These are phyloP conservation scores for Taphrina sp. DNA, from an alignment of 1,139 yeast genomes.

Conservation along the genomic window DNA sequence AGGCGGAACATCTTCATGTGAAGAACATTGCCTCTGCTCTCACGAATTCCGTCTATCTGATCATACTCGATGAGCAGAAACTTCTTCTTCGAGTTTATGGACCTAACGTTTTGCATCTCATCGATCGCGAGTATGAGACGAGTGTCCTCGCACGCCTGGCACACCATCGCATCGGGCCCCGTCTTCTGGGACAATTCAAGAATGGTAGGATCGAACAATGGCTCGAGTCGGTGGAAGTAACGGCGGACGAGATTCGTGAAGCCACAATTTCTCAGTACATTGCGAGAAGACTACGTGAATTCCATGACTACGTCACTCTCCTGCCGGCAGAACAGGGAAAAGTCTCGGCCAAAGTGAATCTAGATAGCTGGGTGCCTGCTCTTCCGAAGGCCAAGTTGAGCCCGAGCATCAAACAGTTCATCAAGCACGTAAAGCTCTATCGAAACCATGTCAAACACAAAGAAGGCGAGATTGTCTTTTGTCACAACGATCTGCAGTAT, in stretches of 20 bases:
- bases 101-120: constrained; percentile 79
- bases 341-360: constrained; percentile 62
- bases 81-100: constrained; percentile 82
- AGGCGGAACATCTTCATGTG: constrained; percentile 11
- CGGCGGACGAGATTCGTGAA: constrained; percentile 68
- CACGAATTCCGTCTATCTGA: constrained; percentile 81
- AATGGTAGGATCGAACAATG: constrained; percentile 94
- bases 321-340: constrained; percentile 51
- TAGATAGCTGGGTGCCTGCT: constrained; percentile 66
- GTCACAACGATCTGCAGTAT: constrained; percentile 91
- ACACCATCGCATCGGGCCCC: constrained; percentile 79
- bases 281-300: constrained; percentile 94
- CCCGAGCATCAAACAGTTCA: constrained; percentile 46
- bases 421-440: constrained; percentile 52
- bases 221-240: constrained; percentile 72
- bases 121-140: constrained; percentile 81
- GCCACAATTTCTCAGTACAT: constrained; percentile 77
- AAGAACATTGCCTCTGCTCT: constrained; percentile 61
- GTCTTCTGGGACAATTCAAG: constrained; percentile 77
- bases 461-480: constrained; percentile 45
- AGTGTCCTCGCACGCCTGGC: constrained; percentile 70
- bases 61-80: constrained; percentile 43
- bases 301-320: constrained; percentile 77
- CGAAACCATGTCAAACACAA: constrained; percentile 49
- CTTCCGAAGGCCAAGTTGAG: constrained; percentile 43